Evolutionary conservation across 2,329 filamentous ascomycete genomes (phyloP).

Genomic region (Hymenoscyphus salicellus): DNA sequence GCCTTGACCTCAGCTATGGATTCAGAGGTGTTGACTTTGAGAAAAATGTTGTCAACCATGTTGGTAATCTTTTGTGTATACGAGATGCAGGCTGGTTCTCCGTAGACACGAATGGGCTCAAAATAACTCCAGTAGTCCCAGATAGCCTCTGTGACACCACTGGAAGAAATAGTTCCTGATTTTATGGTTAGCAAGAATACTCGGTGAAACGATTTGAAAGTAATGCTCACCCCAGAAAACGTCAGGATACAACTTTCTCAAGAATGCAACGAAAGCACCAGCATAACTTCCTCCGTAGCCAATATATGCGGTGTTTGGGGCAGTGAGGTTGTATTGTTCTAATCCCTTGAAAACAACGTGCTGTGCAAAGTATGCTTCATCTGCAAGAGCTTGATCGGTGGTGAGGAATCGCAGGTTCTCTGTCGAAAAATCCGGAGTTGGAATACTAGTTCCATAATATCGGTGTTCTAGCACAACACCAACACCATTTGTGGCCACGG

Average conservation of each 20-base stretch:
- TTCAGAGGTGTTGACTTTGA: slow-evolving; percentile 44
- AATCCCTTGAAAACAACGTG: slow-evolving; percentile 69
- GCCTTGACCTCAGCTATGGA: slow-evolving; percentile 46
- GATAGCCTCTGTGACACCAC: slow-evolving; percentile 74
- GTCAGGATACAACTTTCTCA: slow-evolving; percentile 74
- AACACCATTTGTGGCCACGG: slow-evolving; percentile 68
- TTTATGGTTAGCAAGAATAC: neutral
- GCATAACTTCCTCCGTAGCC: slow-evolving; percentile 83
- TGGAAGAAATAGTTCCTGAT: slow-evolving; percentile 66
- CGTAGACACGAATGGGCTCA: slow-evolving; percentile 55
- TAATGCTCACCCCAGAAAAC: slow-evolving; percentile 60
- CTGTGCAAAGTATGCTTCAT: slow-evolving; percentile 75
- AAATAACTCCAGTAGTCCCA: slow-evolving; percentile 71
- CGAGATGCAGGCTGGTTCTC: slow-evolving; percentile 60
- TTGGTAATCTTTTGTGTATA: slow-evolving; percentile 60
- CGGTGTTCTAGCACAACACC: slow-evolving; percentile 82
- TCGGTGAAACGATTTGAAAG: neutral
- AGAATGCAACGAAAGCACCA: slow-evolving; percentile 73
- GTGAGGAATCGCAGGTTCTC: slow-evolving; percentile 76
- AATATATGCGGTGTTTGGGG: slow-evolving; percentile 66
- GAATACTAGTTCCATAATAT: slow-evolving; percentile 79
- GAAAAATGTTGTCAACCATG: slow-evolving; percentile 57
- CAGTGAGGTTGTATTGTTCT: slow-evolving; percentile 63
- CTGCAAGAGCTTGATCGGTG: slow-evolving; percentile 78
- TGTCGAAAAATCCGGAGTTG: slow-evolving; percentile 62